Base-by-base conservation (phyloP, 768 basidiomycete species). In the Phanerodontia chrysosporium region DNA sequence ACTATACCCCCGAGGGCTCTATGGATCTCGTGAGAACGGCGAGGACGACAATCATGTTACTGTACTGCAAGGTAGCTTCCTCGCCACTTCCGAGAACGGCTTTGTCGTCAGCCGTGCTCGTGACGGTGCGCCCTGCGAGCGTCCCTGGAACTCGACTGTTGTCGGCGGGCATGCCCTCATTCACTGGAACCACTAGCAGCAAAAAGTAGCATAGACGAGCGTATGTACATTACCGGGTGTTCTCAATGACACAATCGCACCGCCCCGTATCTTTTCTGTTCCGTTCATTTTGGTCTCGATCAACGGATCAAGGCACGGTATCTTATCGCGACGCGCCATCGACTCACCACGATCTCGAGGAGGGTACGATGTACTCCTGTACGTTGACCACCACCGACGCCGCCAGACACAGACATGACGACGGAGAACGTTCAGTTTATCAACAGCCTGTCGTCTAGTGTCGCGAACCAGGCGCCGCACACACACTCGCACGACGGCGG, bases 391-490 rank as follows among this genome's bases (percentile, higher is more conserved):
- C 36, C 36, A 45, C 52, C 14, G 35, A 28, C 32, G 21, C 3
- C n/a, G 28, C 32, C 32, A 42, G 18, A 28, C n/a, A 2, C 13
- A 51, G 27, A 30, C 45, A 58, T 62, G 60, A 46, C 30, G 27
- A 45, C 51, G n/a, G 62, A 64, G 35, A 68, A 67, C 2, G 85
- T 90, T 4, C 86, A 81, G 56, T 91, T 92, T 70, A 87, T 90
- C 70, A 87, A 92, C 72, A 89, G 74, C 62, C 80, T 89, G 48
- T 74, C 78, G 44, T 64, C 78, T 13, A 61, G 70, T 8, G 58
- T 69, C 3, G 68, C 65, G 3, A 60, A 58, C 16, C 74, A 76
- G 36, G 58, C 71, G 14, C 59, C 69, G 18, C 71, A 77, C 48
- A 53, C 70, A 2, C 85, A 87, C 66, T 75, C 81, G 12, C 88